A percentile compares a stretch with the other conserved stretches of the same genome.
Conservation (phyloP, 2,329 filamentous ascomycete species). For the Ophiostoma himal-ulmi region DNA sequence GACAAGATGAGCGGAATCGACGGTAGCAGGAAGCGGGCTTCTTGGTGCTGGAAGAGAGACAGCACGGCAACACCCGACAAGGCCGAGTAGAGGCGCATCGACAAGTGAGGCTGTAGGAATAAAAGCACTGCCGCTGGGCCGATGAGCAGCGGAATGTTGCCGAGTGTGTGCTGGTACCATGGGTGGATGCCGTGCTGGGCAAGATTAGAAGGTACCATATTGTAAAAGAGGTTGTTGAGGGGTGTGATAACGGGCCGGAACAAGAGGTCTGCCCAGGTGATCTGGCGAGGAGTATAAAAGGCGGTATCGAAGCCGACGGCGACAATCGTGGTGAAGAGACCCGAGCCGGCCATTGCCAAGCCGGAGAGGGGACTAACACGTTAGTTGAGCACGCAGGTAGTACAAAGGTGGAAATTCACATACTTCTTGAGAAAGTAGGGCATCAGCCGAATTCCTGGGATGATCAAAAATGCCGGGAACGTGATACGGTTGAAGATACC, state of each 20-base stretch:
- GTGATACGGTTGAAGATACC: slow-evolving; percentile 96
- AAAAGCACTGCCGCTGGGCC: slow-evolving; percentile 62
- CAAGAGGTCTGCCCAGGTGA: slow-evolving; percentile 60
- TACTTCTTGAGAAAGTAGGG: slow-evolving; percentile 80
- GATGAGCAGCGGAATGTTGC: slow-evolving; percentile 65
- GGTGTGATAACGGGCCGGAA: slow-evolving; percentile 65
- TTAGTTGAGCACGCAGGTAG: not conserved
- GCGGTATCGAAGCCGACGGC: slow-evolving; percentile 79
- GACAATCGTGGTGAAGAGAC: slow-evolving; percentile 59
- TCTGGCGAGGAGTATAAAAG: slow-evolving; percentile 64
- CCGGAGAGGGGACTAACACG: slow-evolving; percentile 52
- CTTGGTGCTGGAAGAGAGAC: slow-evolving; percentile 72
- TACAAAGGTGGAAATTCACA: slow-evolving; percentile 28
- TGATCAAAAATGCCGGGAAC: slow-evolving; percentile 84
- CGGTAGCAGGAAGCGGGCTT: slow-evolving; percentile 71
- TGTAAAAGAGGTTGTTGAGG: slow-evolving; percentile 72
- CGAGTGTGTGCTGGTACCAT: slow-evolving; percentile 68
- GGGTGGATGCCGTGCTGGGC: slow-evolving; percentile 71
- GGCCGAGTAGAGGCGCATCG: slow-evolving; percentile 64
- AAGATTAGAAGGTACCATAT: slow-evolving; percentile 63
- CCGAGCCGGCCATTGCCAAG: slow-evolving; percentile 58
- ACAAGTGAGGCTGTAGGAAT: slow-evolving; percentile 51
- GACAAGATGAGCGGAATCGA: slow-evolving; percentile 71
- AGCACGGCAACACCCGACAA: slow-evolving; percentile 64
- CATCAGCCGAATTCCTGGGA: slow-evolving; percentile 76